Evolutionary conservation across 2,329 filamentous ascomycete genomes (phyloP), one percentile per base, ranked within the genome.

Genomic region (Hypomyces perniciosus): DNA sequence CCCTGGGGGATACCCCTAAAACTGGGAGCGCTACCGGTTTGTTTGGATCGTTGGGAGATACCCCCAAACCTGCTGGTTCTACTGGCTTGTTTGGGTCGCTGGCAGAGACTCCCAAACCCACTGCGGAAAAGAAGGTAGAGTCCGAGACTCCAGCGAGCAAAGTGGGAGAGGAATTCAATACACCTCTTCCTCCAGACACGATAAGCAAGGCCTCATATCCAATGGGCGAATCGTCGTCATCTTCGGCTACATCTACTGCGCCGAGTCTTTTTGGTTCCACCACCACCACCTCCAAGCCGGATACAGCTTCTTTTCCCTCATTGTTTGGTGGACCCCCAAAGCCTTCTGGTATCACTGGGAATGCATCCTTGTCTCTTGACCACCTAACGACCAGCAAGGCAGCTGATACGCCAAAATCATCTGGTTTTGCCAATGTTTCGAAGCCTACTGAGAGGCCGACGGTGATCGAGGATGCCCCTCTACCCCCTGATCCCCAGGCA

Each of bases 151-250:
- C 68, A 4, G 68, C 71, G 53, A 62, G 66, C 44, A 75, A 73
- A 55, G 54, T 61, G 37, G 64, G 65, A 34, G 65, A 69, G 35
- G 57, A 63, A 50, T 68, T 68, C 51, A 69, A 68, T 53, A 65
- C 60, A 26, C 78, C 79, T 51, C 65, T 81, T 4, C 78, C 79
- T 33, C 78, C 79, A 26, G 78, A 81, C 54, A 66, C 76, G 51
- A 80, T 72, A 48, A 82, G 77, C 71, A 80, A 76, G 68, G 64
- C 67, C 52, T 63, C 68, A 46, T 80, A 73, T 59, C 66, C 71
- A 45, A 57, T 78, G 37, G 76, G 73, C 44, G 74, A 78, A 53
- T 77, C 76, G 13, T 75, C 74, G 34, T 77, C 76, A 40, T 79
- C 77, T 53, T 80, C 77, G 43, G 68, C 71, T 54, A 64, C 68